Evolutionary conservation across 768 basidiomycete genomes (phyloP).

Genomic region (Trametes coccinea): DNA sequence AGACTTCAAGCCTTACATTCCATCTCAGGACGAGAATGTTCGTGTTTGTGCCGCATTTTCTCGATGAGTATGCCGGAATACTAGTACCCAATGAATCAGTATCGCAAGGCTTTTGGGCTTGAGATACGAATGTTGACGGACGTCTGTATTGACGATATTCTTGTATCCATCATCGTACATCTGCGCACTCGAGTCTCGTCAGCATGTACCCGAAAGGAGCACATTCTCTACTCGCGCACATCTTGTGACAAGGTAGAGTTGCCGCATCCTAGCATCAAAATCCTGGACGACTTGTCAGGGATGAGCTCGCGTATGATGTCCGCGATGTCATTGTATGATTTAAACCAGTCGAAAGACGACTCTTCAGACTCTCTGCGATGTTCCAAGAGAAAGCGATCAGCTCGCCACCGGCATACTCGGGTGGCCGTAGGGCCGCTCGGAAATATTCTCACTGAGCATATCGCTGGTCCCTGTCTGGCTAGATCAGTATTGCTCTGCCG

Average conservation of each 20-base stretch:
- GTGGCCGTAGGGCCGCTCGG: not conserved
- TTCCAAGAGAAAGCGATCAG: not conserved
- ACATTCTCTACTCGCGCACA: constrained; percentile 38
- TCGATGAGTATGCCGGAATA: constrained; percentile 77
- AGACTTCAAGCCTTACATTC: constrained; percentile 47
- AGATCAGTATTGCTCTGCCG: not conserved
- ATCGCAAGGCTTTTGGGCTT: not conserved
- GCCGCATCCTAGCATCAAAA: constrained; percentile 84
- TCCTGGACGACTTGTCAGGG: constrained; percentile 57
- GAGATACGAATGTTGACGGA: constrained; percentile 33
- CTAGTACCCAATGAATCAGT: constrained; percentile 36
- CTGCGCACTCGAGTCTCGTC: constrained; percentile 35
- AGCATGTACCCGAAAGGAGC: too few species aligned
- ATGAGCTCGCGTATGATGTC: constrained; percentile 59
- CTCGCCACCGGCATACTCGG: not conserved
- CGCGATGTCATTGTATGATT: constrained; percentile 74
- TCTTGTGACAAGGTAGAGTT: constrained; percentile 82
- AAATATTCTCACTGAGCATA: constrained; percentile 55
- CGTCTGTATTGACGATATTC: constrained; percentile 79
- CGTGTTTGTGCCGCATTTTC: constrained; percentile 65
- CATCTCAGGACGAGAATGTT: constrained; percentile 59
- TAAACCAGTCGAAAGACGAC: constrained; percentile 85
- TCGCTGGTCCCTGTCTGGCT: constrained; percentile 59
- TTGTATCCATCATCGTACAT: constrained; percentile 89
- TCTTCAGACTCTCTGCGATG: constrained; percentile 54